These are phyloP conservation scores for Phyllosticta ampelicida DNA, from an alignment of 2,329 filamentous ascomycete genomes.

Conservation along the genomic window DNA sequence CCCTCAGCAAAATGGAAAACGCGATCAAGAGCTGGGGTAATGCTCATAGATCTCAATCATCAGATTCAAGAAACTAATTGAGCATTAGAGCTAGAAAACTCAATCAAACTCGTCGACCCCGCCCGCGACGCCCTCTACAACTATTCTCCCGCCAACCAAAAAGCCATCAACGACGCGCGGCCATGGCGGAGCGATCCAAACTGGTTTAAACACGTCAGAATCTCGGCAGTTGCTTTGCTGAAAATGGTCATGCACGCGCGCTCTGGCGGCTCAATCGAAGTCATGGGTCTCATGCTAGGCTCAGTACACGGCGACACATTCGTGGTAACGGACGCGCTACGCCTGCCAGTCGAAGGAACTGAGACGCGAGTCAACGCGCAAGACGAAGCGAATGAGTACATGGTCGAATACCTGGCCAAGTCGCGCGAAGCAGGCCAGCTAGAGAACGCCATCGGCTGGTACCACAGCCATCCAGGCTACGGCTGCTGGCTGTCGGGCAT, in stretches of 20 bases:
- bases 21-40: constrained; percentile 53
- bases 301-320: constrained; percentile 79
- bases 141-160: constrained; percentile 62
- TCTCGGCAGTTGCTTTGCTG: constrained; percentile 84
- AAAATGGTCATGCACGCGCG: constrained; percentile 99
- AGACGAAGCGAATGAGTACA: constrained; percentile 92
- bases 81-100: constrained; percentile 71
- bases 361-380: constrained; percentile 96
- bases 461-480: constrained; percentile 94
- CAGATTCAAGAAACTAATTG: constrained; percentile 9
- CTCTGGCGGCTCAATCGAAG: constrained; percentile 81
- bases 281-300: constrained; percentile 98
- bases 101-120: constrained; percentile 67
- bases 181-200: constrained; percentile 72
- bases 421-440: constrained; percentile 65
- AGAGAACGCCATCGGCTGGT: constrained; percentile 96
- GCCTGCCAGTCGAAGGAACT: constrained; percentile 92
- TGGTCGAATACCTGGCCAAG: constrained; percentile 71
- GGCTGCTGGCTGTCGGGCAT: constrained; percentile 97
- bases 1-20: constrained; percentile 36
- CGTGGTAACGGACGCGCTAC: constrained; percentile 87
- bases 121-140: constrained; percentile 84
- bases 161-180: constrained; percentile 49
- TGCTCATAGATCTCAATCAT: constrained; percentile 11
- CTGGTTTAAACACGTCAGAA: constrained; percentile 88